Evolutionary conservation across 2,329 filamentous ascomycete species (phyloP).

Genomic region (Huntiella decipiens): DNA sequence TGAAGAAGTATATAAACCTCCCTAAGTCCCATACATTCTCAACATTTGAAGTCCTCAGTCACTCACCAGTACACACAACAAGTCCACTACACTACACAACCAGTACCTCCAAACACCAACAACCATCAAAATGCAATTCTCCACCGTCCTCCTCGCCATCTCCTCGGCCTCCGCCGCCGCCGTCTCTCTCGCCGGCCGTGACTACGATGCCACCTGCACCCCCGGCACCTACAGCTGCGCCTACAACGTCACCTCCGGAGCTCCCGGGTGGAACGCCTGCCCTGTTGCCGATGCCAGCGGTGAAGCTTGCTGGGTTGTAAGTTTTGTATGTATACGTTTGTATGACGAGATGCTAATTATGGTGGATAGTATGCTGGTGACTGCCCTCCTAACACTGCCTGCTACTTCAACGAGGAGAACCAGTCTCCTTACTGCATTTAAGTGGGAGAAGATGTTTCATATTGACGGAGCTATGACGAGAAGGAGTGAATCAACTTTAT

Average conservation of each 20-base stretch:
- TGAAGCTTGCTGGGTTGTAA: conserved; percentile 17
- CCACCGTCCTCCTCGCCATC: not conserved
- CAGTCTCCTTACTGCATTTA: conserved; percentile 22
- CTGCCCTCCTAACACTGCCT: conserved; percentile 20
- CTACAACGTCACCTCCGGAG: conserved; percentile 9
- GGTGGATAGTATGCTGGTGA: conserved; percentile 16
- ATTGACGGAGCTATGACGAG: not conserved
- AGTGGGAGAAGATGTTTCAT: not conserved
- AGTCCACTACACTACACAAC: too few relatives aligned
- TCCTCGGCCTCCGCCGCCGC: not conserved
- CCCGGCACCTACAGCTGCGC: conserved; percentile 21
- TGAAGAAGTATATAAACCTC: too few relatives aligned
- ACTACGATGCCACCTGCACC: conserved; percentile 1
- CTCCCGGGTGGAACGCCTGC: conserved; percentile 19
- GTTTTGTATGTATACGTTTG: conserved; percentile 6
- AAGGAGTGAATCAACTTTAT: too few relatives aligned
- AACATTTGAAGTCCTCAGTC: not conserved
- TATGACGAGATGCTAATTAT: too few relatives aligned
- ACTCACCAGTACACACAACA: not conserved
- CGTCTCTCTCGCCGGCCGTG: not conserved
- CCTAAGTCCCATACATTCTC: too few relatives aligned
- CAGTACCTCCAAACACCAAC: not conserved
- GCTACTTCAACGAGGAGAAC: conserved; percentile 20
- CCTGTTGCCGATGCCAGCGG: conserved; percentile 12
- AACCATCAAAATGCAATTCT: not conserved